These are phyloP conservation scores for Oryza brachyantha DNA, from an alignment of 176 grass and related monocot species.

Conservation along the genomic window DNA sequence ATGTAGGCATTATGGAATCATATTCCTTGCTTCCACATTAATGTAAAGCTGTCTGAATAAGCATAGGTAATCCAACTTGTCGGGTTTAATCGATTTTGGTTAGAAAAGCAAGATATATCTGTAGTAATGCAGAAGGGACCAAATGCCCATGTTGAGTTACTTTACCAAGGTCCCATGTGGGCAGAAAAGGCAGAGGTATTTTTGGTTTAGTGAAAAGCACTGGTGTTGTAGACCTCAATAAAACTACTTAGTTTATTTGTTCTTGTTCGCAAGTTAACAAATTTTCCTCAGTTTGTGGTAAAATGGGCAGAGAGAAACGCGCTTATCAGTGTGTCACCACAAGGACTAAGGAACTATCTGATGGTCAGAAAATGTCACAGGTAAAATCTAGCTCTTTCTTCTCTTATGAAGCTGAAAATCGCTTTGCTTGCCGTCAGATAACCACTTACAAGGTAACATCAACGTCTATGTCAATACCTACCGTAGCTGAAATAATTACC, in stretches of 20 bases:
- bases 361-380: constrained; percentile 6
- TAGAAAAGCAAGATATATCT: constrained; percentile 9
- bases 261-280: not conserved
- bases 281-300: not conserved
- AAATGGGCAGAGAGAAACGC: not conserved
- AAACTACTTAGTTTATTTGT: not conserved
- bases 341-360: constrained; percentile 4
- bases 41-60: constrained; percentile 14
- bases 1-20: constrained; percentile 35
- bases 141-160: not conserved
- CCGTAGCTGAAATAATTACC: constrained; percentile 6
- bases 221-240: not conserved
- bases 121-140: not conserved
- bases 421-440: not conserved
- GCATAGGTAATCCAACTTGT: constrained; percentile 25
- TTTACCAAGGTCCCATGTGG: constrained; percentile 1
- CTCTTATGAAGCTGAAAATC: not conserved
- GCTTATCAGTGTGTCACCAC: not conserved
- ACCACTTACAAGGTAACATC: constrained; percentile 5
- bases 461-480: not conserved
- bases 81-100: constrained; percentile 8
- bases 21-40: constrained; percentile 33
- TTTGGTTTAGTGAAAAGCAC: constrained; percentile 5
- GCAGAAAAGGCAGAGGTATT: not conserved
- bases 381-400: not conserved